Base-by-base conservation (phyloP, 1,284 basidiomycete genomes). In the Moesziomyces globuligerus region DNA sequence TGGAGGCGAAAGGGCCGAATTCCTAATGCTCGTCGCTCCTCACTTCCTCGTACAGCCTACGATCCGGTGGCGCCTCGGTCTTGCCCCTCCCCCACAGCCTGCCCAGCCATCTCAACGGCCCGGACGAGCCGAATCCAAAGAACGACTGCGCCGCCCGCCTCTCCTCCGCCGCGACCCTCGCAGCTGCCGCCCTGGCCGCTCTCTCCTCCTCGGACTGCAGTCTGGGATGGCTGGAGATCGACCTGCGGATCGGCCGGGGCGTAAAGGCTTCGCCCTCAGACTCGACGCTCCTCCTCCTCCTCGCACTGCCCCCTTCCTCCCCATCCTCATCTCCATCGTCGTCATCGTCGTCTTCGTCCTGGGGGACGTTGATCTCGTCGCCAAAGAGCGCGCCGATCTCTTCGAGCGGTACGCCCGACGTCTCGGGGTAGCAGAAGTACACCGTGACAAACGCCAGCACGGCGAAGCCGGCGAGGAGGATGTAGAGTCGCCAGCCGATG, bases 401-500 rank as follows among this genome's bases (percentile, higher is more conserved):
- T 60, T 87, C 86, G 21, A 87, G 77, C 1, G 85, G 84, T 5
- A 87, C 85, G 26, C 86, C 86, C 43, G 83, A 81, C 0, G 86
- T 87, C 66, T 87, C 86, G 21, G 85, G 85, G 60, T 93, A 94
- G 70, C 91, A 89, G 39, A 80, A 79, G 67, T 91, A 79, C 38
- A 81, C 80, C 18, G 76, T 58, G 2, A 94, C 85, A 79, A 96
- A 94, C 73, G 92, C 62, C 93, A 79, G 90, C 89, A 15, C 88
- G 87, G 82, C 94, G 94, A 95, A 95, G 84, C 93, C 93, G 11
- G 91, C 93, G 75, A 96, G 93, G 91, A 98, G 94, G 0, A 92
- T 91, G 84, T 98, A 98, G 49, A 98, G 84, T 48, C 91, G 87
- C 94, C 95, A 98, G 29, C 88, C 87, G 73, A 98, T 97, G 36